Evolutionary conservation across 192 early-diverging fungal genomes (phyloP).

Genomic region (Tieghemiomyces parasiticus): DNA sequence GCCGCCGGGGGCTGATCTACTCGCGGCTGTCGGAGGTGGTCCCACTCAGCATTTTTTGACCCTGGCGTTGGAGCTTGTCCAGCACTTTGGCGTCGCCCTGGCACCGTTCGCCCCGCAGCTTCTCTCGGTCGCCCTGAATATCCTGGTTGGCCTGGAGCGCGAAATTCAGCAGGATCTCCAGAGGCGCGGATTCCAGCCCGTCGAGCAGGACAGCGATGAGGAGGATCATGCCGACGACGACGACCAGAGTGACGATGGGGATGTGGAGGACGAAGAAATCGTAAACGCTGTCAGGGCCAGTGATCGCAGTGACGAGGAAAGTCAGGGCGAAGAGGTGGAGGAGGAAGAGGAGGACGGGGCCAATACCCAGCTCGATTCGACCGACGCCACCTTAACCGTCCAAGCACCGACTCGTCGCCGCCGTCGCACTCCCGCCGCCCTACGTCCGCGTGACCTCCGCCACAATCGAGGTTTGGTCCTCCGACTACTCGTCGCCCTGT

Average conservation of each 20-base stretch:
- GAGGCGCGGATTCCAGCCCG: slow-evolving; percentile 11
- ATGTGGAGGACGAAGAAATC: slow-evolving; percentile 11
- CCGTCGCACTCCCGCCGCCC: no score
- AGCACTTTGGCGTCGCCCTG: slow-evolving; percentile 62
- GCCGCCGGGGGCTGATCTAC: slow-evolving; percentile 53
- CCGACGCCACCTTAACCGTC: not conserved
- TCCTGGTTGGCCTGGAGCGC: slow-evolving; percentile 53
- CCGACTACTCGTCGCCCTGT: no score
- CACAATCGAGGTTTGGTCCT: no score
- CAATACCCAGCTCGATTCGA: not conserved
- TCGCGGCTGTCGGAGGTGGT: no score
- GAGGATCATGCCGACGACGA: slow-evolving; percentile 17
- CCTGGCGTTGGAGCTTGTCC: slow-evolving; percentile 18
- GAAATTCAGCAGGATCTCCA: slow-evolving; percentile 13
- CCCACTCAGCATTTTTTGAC: no score
- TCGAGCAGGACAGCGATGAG: slow-evolving; percentile 17
- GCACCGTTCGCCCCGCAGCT: slow-evolving; percentile 54
- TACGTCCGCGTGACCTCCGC: no score
- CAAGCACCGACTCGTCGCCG: no score
- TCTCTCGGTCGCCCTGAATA: slow-evolving; percentile 57
- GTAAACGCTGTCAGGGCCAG: slow-evolving; percentile 12
- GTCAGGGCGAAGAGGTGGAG: slow-evolving; percentile 9
- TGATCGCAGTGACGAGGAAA: slow-evolving; percentile 8
- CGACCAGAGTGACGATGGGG: slow-evolving; percentile 14
- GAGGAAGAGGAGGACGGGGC: slow-evolving; percentile 7